Evolutionary conservation across 2,329 filamentous ascomycete genomes (phyloP).

Genomic region (Colletotrichum euphorbiae): DNA sequence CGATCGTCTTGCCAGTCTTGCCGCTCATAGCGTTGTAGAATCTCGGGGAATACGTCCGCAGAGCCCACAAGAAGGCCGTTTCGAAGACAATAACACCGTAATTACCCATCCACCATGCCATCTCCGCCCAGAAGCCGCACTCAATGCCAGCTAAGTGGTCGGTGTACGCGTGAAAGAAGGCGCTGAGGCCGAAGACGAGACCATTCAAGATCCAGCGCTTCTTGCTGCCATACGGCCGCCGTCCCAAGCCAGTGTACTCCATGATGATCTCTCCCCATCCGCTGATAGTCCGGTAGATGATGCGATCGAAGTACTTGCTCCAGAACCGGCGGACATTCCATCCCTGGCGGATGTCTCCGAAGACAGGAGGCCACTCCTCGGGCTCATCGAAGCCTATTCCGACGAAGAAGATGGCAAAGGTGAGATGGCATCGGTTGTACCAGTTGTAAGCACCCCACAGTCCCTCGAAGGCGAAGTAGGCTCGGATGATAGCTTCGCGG

Average conservation of each 20-base stretch:
- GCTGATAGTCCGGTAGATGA: constrained; percentile 36
- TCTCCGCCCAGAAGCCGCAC: constrained; percentile 31
- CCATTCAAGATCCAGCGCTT: constrained; percentile 39
- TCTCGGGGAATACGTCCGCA: constrained; percentile 7
- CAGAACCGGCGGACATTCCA: constrained; percentile 40
- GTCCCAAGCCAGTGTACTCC: constrained; percentile 2
- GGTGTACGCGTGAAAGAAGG: constrained; percentile 26
- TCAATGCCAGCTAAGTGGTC: constrained; percentile 9
- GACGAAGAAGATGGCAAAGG: constrained; percentile 26
- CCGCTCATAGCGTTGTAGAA: constrained; percentile 24
- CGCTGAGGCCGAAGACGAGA: constrained; percentile 35
- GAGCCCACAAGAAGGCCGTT: constrained; percentile 3
- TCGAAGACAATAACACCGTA: constrained; percentile 26
- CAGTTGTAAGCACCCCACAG: constrained; percentile 34
- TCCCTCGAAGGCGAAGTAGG: constrained; percentile 23
- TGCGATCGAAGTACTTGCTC: constrained; percentile 41
- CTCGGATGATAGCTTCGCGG: constrained; percentile 20
- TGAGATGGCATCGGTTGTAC: constrained; percentile 25
- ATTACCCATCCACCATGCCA: constrained; percentile 31
- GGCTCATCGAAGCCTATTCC: constrained; percentile 33
- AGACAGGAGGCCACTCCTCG: constrained; percentile 41
- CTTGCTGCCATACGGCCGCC: constrained; percentile 7
- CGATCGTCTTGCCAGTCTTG: constrained; percentile 18
- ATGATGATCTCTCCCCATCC: constrained; percentile 29
- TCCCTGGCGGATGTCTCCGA: constrained; percentile 39